Evolutionary conservation across 371 early-diverging fungal genomes (phyloP).

Genomic region (Cokeromyces recurvatus): DNA sequence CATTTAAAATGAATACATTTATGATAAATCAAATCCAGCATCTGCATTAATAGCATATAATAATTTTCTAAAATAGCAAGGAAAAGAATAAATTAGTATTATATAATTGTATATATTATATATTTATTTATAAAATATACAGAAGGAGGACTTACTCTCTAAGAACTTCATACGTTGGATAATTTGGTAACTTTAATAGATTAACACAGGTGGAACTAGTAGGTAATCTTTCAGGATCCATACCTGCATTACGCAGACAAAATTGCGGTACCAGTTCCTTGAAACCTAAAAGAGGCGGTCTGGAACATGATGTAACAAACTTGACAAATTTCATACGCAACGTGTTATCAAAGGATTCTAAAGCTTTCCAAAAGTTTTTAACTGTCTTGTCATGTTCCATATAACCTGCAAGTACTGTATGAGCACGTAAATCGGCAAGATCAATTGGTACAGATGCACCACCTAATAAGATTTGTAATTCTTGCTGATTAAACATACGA

Average conservation of each 20-base stretch:
- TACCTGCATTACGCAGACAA: constrained; percentile 71
- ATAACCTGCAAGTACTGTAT: constrained; percentile 85
- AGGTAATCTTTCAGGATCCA: constrained; percentile 59
- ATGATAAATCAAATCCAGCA: constrained; percentile 89
- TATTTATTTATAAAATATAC: neutral
- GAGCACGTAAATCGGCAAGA: constrained; percentile 67
- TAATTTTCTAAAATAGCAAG: constrained; percentile 77
- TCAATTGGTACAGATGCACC: constrained; percentile 78
- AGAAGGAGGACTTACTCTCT: constrained; percentile 53
- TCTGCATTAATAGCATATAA: constrained; percentile 83
- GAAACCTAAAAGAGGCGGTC: constrained; percentile 92
- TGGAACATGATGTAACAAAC: constrained; percentile 89
- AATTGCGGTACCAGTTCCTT: constrained; percentile 74
- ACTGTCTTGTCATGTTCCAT: constrained; percentile 63
- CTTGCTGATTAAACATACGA: constrained; percentile 81
- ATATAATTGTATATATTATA: constrained; percentile 1
- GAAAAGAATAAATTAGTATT: constrained; percentile 5
- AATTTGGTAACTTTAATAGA: constrained; percentile 86
- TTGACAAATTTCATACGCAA: constrained; percentile 73
- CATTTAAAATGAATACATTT: constrained; percentile 7
- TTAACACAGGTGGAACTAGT: constrained; percentile 95
- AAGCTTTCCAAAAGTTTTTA: constrained; percentile 79
- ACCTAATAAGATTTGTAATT: constrained; percentile 86
- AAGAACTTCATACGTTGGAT: constrained; percentile 51
- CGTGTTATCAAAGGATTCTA: constrained; percentile 58